Conservation (phyloP, 495 filamentous ascomycete genomes). For the Podospora pseudoanserina region DNA sequence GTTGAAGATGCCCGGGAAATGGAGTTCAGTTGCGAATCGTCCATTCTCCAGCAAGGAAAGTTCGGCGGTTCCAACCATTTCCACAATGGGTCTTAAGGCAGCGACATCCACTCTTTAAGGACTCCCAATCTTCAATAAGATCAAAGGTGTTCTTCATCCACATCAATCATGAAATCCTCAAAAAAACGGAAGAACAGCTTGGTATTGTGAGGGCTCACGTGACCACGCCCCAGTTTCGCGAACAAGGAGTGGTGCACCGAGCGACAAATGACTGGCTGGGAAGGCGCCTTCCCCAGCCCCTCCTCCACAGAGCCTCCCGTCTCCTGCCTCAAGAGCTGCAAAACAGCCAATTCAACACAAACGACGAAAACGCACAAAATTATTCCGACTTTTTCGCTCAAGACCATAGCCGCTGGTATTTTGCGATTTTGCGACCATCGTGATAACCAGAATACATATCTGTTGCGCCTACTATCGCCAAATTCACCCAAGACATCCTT, state of each 20-base stretch:
- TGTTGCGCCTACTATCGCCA: background rate
- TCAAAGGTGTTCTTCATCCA: background rate
- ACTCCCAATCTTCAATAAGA: background rate
- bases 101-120: background rate
- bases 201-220: background rate
- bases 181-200: background rate
- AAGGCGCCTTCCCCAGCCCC: background rate
- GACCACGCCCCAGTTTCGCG: background rate
- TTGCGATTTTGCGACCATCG: background rate
- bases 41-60: background rate
- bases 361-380: background rate
- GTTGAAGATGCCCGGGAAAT: background rate
- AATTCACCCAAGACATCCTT: background rate
- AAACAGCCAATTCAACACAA: background rate
- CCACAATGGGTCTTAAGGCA: background rate
- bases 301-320: background rate
- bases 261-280: background rate
- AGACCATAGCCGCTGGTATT: background rate
- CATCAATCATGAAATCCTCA: no score
- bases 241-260: background rate
- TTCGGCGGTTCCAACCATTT: background rate
- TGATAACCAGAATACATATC: background rate
- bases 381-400: background rate
- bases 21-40: background rate
- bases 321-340: background rate